Evolutionary conservation across 495 filamentous ascomycete species (phyloP).

Genomic region (Jackrogersella minutella): DNA sequence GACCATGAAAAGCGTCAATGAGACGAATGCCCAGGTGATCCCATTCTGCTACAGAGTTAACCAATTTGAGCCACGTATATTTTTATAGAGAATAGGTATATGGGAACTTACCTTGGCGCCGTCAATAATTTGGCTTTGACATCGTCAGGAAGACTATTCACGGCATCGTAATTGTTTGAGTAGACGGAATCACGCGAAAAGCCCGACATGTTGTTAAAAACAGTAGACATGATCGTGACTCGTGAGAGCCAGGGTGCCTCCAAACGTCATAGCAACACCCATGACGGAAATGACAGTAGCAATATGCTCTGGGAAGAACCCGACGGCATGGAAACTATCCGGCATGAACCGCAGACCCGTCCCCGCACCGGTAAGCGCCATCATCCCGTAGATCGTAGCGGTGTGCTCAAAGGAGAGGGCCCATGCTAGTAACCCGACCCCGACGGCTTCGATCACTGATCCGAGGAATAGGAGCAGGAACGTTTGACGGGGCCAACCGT

Average conservation of each 20-base stretch:
- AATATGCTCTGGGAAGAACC: slow-evolving; percentile 60
- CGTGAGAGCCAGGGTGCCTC: slow-evolving; percentile 64
- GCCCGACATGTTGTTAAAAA: slow-evolving; percentile 64
- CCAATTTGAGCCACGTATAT: neutral
- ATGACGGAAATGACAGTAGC: slow-evolving; percentile 61
- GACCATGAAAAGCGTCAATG: slow-evolving; percentile 63
- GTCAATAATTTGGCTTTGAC: slow-evolving; percentile 40
- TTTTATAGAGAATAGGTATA: neutral
- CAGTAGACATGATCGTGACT: slow-evolving; percentile 68
- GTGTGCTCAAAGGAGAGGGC: slow-evolving; percentile 52
- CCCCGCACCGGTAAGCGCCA: slow-evolving; percentile 65
- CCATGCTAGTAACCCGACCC: slow-evolving; percentile 56
- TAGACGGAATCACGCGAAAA: slow-evolving; percentile 23
- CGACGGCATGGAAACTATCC: slow-evolving; percentile 59
- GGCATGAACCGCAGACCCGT: slow-evolving; percentile 61
- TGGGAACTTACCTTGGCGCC: slow-evolving; percentile 36
- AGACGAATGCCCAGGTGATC: slow-evolving; percentile 64
- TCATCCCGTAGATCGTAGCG: slow-evolving; percentile 63
- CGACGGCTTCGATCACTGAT: slow-evolving; percentile 56
- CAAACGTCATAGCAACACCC: slow-evolving; percentile 61
- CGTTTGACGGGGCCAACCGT: slow-evolving; percentile 64
- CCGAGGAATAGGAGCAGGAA: slow-evolving; percentile 60
- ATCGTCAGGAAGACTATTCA: slow-evolving; percentile 36
- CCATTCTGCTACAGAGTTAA: slow-evolving; percentile 44
- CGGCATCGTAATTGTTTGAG: slow-evolving; percentile 22